Evolutionary conservation across 345 rosid genomes (phyloP).

Genomic region (Aquilaria malaccensis): DNA sequence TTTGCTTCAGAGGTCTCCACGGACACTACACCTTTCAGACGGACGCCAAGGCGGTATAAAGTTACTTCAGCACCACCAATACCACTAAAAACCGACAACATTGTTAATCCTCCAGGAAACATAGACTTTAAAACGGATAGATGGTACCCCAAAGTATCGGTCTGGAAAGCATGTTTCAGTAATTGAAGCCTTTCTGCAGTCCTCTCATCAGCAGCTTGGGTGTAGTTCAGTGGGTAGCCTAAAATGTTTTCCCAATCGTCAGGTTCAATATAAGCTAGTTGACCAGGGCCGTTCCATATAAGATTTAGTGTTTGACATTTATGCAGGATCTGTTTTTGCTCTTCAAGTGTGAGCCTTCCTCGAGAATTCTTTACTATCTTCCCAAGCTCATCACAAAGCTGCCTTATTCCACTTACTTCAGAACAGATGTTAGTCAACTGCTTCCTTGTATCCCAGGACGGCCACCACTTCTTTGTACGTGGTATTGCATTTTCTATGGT

Average conservation of each 20-base stretch:
- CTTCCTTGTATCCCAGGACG: conserved; percentile 88
- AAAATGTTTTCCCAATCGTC: conserved; percentile 60
- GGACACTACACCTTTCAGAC: conserved; percentile 58
- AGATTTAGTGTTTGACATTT: conserved; percentile 53
- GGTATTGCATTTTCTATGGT: conserved; percentile 67
- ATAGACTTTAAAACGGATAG: conserved; percentile 67
- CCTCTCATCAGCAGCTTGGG: conserved; percentile 31
- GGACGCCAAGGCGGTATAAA: conserved; percentile 63
- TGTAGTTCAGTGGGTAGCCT: conserved; percentile 74
- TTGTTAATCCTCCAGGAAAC: conserved; percentile 61
- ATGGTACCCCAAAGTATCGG: conserved; percentile 77
- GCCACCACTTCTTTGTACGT: conserved; percentile 77
- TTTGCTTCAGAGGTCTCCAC: conserved; percentile 54
- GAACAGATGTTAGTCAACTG: conserved; percentile 38
- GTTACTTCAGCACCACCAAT: conserved; percentile 75
- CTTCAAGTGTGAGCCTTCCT: conserved; percentile 49
- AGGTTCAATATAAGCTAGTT: conserved; percentile 48
- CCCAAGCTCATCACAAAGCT: conserved; percentile 57
- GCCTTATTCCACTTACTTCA: conserved; percentile 27
- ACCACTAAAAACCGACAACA: conserved; percentile 72
- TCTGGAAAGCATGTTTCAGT: conserved; percentile 64
- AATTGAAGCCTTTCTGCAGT: conserved; percentile 43
- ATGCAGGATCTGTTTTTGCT: conserved; percentile 49
- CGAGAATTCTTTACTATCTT: conserved; percentile 35
- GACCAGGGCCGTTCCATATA: conserved; percentile 64